phyloP scores from a whole-genome alignment of 306 rosid genomes.

The Sicyos baderoa region DNA sequence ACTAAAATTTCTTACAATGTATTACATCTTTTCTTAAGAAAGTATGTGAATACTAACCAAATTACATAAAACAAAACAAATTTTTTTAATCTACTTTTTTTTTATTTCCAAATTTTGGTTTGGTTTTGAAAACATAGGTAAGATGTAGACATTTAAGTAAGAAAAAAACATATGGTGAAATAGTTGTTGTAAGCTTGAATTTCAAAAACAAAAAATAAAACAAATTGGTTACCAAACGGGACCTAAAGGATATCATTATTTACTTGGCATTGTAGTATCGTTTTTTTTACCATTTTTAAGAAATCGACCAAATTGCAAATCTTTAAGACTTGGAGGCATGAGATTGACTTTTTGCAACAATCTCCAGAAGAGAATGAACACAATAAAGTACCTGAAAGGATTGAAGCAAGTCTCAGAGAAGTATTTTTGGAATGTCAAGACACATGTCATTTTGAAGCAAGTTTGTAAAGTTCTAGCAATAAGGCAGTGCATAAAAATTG shows the following conservation, averaged over 20 bases:
- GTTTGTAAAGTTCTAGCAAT: neutral
- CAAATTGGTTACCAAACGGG: too few relatives aligned
- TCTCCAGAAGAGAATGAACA: slow-evolving; percentile 43
- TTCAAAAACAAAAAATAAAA: too few relatives aligned
- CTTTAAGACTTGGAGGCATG: slow-evolving; percentile 64
- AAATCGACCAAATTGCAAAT: slow-evolving; percentile 68
- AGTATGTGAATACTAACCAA: too few relatives aligned
- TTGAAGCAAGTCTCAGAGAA: slow-evolving; percentile 15
- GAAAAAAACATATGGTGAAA: too few relatives aligned
- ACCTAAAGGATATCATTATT: neutral
- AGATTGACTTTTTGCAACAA: slow-evolving; percentile 53
- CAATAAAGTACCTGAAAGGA: slow-evolving; percentile 64
- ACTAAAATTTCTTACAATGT: too few relatives aligned
- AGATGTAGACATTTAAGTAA: too few relatives aligned
- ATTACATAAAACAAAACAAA: too few relatives aligned
- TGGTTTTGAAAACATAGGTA: too few relatives aligned
- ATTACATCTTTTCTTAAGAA: too few relatives aligned
- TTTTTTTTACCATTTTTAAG: slow-evolving; percentile 64
- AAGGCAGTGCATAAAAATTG: neutral
- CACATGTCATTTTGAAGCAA: neutral
- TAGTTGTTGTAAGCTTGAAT: too few relatives aligned
- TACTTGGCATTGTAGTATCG: neutral
- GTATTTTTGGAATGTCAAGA: slow-evolving; percentile 4
- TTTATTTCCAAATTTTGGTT: too few relatives aligned
- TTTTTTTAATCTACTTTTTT: too few relatives aligned